phyloP scores from a whole-genome alignment of 768 basidiomycete genomes.

The Tulasnella sp. region DNA sequence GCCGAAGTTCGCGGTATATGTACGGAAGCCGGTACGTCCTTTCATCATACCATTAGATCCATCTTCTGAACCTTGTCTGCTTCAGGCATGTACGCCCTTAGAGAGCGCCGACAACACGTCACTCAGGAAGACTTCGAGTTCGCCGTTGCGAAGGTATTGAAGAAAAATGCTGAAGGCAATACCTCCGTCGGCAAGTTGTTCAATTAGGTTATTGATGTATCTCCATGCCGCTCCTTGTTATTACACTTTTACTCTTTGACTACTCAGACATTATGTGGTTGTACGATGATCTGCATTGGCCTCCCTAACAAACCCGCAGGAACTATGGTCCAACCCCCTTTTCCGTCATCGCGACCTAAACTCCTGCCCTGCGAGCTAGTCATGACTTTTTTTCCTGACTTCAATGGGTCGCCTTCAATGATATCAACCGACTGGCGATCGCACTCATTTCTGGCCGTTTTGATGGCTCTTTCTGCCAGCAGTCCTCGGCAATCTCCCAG shows the following conservation, averaged over 20 bases:
- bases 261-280: no score
- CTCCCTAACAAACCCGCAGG: no score
- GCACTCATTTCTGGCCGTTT: neutral
- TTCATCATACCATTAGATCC: neutral
- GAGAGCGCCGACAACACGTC: slow-evolving; percentile 93
- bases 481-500: neutral
- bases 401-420: no score
- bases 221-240: neutral
- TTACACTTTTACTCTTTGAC: neutral
- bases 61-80: slow-evolving; percentile 6
- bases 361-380: no score
- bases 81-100: slow-evolving; percentile 90
- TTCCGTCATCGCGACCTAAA: no score
- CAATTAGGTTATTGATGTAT: slow-evolving; percentile 36
- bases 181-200: slow-evolving; percentile 94
- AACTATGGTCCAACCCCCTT: no score
- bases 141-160: slow-evolving; percentile 67
- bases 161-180: slow-evolving; percentile 95
- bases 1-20: slow-evolving; percentile 97
- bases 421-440: no score
- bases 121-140: slow-evolving; percentile 99
- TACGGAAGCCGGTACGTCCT: slow-evolving; percentile 79
- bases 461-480: neutral
- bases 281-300: no score
- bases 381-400: no score